Base-by-base conservation (phyloP, 495 filamentous ascomycete genomes). In the Patellaria atrata region DNA sequence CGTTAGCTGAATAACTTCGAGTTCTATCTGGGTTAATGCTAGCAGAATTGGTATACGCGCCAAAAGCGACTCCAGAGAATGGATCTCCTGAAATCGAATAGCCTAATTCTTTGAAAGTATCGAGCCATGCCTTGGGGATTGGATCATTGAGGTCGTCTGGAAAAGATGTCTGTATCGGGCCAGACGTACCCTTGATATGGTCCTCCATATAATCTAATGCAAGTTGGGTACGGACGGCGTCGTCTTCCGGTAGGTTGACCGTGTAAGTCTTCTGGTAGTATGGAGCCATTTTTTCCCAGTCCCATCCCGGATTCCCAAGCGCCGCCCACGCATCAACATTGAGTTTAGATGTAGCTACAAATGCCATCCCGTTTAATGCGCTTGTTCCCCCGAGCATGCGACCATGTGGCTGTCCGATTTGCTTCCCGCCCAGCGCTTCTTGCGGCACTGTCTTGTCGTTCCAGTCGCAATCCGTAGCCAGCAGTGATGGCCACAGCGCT, bases 271-370 rank as follows among this genome's bases (percentile, higher is more conserved):
- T 53, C 35, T 35, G 19, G 22, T 48, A 43, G 25, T 53, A 53
- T 0, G 44, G 47, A 14, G 7, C 11, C 1, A 53, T 16, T 3
- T 11, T 29, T 11, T 34, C 35, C 40, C 37, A 53, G 18, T 35
- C 36, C 50, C 47, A 51, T 20, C 38, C 44, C 3, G 15, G 6
- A 24, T 50, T 51, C 4, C 47, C 47, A 10, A 53, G 11, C 2
- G 16, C 12, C 27, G 37, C 47, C 47, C 43, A 50, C 7, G 37
- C 21, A 37, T 53, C 30, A 16, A 47, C 27, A 11, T 37, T 27
- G 13, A 17, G 16, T 1, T 20, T n/a, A 2, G 27, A 33, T 4
- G 20, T 4, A 5, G 33, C 23, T 3, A 37, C 13, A 2, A 42
- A 24, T 2, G 39, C 33, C 25, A 28, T n/a, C 11, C 8, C 32